Evolutionary conservation across 1,139 yeast genomes (phyloP), one percentile per base, ranked within the genome.

Genomic region (Scheffersomyces quercinus): DNA sequence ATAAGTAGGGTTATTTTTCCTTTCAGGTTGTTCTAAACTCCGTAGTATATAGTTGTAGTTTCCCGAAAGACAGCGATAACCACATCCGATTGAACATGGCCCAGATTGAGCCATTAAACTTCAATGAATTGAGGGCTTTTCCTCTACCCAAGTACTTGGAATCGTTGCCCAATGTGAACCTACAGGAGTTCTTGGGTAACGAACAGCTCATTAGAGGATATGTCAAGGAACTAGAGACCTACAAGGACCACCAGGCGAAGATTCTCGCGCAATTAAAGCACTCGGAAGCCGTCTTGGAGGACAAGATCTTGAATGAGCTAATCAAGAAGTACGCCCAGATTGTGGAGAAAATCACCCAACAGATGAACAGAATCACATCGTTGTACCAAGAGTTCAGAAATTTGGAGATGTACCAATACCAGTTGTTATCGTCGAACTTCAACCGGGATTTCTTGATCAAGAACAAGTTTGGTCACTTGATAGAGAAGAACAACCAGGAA

Each of bases 391-490:
- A 71, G 48, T 73, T 70, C 53, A 51, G 62, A 29, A 59, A 62
- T 45, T 52, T 68, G 35, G 77, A 74, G 49, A 65, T 71, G 6
- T 57, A 55, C 32, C 79, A 73, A 53, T 72, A 73, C 54, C 73
- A 71, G 49, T 56, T 73, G 28, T 54, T 73, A 15, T 62, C 75
- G 16, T 51, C 70, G 28, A 73, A 68, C 45, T 74, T 62, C 55
- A 70, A 70, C 50, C 66, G 59, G 39, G 68, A 64, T 34, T 53
- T 55, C 33, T 53, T 69, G 40, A 50, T 54, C 40, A 64, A 62
- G 43, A 37, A 50, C 13, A 73, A 70, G 50, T 67, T 56, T 45
- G 52, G 51, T 32, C 58, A 56, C 35, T 46, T 69, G 34, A 58
- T 65, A n/a, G 62, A 58, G 3, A 44, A 51, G 9, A 58, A 58